These are phyloP conservation scores for Passalora sequoiae DNA, from an alignment of 2,329 filamentous ascomycete genomes.

Conservation along the genomic window DNA sequence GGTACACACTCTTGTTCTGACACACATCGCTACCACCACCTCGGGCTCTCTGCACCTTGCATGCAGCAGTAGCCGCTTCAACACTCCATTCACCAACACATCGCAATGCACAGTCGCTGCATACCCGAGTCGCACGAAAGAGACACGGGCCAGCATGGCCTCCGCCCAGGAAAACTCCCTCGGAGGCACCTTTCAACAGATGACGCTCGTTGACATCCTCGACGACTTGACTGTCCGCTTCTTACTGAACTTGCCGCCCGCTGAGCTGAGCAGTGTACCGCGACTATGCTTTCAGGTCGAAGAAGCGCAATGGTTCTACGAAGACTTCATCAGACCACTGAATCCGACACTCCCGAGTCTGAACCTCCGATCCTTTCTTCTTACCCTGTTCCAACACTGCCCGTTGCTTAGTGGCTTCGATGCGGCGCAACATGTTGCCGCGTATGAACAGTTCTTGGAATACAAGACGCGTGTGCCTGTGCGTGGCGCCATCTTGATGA, in stretches of 20 bases:
- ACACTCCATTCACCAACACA: background rate
- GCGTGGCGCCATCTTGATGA: constrained; percentile 86
- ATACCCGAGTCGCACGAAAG: constrained; percentile 31
- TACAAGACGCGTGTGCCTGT: constrained; percentile 96
- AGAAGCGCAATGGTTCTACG: constrained; percentile 99
- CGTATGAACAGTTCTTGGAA: constrained; percentile 84
- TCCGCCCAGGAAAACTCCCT: constrained; percentile 8
- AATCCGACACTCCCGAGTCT: constrained; percentile 78
- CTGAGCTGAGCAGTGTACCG: constrained; percentile 83
- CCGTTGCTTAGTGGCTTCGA: constrained; percentile 80
- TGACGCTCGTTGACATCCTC: constrained; percentile 91
- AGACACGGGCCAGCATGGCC: constrained; percentile 37
- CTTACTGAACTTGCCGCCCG: constrained; percentile 90
- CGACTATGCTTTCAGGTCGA: constrained; percentile 98
- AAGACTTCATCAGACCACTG: constrained; percentile 87
- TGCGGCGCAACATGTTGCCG: constrained; percentile 68
- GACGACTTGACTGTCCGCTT: constrained; percentile 98
- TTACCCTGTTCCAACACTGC: constrained; percentile 90
- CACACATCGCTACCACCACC: no score
- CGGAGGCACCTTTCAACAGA: constrained; percentile 62
- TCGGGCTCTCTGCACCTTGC: no score
- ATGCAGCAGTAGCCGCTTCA: no score
- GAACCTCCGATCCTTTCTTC: constrained; percentile 76
- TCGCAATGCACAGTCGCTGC: constrained; percentile 20
- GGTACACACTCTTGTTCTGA: no score